Conservation (phyloP, 2,329 filamentous ascomycete species). For the Fusarium domesticum region DNA sequence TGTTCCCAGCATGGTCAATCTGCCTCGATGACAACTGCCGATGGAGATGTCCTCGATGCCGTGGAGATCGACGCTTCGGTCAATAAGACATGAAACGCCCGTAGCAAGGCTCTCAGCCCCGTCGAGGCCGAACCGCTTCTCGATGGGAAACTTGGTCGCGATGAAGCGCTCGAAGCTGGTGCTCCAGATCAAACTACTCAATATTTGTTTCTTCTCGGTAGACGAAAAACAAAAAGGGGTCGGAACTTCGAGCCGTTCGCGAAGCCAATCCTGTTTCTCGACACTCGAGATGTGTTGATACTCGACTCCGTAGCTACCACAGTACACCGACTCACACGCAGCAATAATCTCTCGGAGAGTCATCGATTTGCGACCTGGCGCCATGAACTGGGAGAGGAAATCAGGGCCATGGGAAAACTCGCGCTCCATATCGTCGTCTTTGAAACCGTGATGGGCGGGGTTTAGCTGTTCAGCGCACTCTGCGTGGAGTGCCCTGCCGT, state of each 20-base stretch:
- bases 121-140: constrained; percentile 98
- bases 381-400: constrained; percentile 88
- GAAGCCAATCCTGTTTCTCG: constrained; percentile 97
- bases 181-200: constrained; percentile 97
- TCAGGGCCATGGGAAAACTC: constrained; percentile 89
- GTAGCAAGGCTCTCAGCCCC: constrained; percentile 95
- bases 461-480: constrained; percentile 84
- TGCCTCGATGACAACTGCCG: constrained; percentile 97
- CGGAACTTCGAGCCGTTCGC: constrained; percentile 90
- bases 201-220: constrained; percentile 95
- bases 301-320: constrained; percentile 92
- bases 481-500: constrained; percentile 71
- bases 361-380: constrained; percentile 85
- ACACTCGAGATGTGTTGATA: constrained; percentile 99
- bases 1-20: constrained; percentile 96
- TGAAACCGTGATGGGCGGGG: constrained; percentile 89
- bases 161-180: constrained; percentile 96
- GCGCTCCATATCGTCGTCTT: constrained; percentile 82
- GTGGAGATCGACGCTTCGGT: constrained; percentile 96
- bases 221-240: constrained; percentile 95
- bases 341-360: constrained; percentile 87
- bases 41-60: constrained; percentile 99
- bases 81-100: constrained; percentile 98
- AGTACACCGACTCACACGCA: constrained; percentile 91
- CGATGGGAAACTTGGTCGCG: constrained; percentile 97